phyloP scores from a whole-genome alignment of 1,139 yeast genomes.

The Lodderomyces elongisporus region DNA sequence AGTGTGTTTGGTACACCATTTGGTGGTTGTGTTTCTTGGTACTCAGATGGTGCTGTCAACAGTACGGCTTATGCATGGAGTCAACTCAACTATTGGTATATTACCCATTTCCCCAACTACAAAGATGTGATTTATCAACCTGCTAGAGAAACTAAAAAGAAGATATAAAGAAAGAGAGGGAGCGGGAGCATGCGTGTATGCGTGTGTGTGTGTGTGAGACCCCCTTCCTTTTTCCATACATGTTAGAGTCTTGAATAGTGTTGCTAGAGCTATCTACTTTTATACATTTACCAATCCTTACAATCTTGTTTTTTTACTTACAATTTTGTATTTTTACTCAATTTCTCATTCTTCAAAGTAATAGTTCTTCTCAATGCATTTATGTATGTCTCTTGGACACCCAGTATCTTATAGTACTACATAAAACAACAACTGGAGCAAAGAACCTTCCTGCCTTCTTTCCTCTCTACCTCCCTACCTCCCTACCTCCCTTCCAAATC shows the following conservation, averaged over 20 bases:
- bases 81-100: slow-evolving; percentile 31
- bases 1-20: slow-evolving; percentile 37
- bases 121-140: slow-evolving; percentile 19
- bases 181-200: neutral
- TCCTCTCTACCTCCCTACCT: too few relatives aligned
- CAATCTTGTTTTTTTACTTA: neutral
- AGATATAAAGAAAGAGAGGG: too few relatives aligned
- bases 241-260: too few relatives aligned
- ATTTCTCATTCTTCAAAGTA: too few relatives aligned
- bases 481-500: too few relatives aligned
- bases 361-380: too few relatives aligned
- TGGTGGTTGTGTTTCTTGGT: slow-evolving; percentile 46
- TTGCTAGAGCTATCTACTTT: too few relatives aligned
- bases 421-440: too few relatives aligned
- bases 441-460: too few relatives aligned
- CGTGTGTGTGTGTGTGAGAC: neutral
- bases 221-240: neutral
- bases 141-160: slow-evolving; percentile 6
- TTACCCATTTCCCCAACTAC: slow-evolving; percentile 25
- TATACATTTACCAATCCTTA: neutral
- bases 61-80: slow-evolving; percentile 38
- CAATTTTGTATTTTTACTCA: too few relatives aligned
- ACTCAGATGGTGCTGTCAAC: slow-evolving; percentile 25
- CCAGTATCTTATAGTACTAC: too few relatives aligned
- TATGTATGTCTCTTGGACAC: too few relatives aligned